Percentiles rank a stretch among this genome's conserved stretches.
These are phyloP conservation scores for Lasiosphaeriaceae sp. DNA, from an alignment of 495 filamentous ascomycete genomes.

Conservation along the genomic window DNA sequence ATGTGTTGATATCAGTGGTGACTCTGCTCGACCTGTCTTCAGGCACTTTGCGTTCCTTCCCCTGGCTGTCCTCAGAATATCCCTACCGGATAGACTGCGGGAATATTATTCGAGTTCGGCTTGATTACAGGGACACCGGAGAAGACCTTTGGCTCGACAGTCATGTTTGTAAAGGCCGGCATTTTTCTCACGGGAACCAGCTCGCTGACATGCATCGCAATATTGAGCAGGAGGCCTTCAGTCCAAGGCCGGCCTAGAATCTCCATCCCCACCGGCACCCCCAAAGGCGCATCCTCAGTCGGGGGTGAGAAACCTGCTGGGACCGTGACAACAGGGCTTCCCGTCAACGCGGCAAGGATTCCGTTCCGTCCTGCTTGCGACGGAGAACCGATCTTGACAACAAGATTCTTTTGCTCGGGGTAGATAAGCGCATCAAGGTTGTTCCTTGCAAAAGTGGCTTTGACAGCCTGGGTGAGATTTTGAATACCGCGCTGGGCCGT, in stretches of 20 bases:
- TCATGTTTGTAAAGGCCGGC: conserved; percentile 37
- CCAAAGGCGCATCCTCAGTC: conserved; percentile 44
- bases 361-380: conserved; percentile 60
- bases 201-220: conserved; percentile 38
- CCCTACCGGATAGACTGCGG: conserved; percentile 43
- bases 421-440: conserved; percentile 58
- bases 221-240: conserved; percentile 51
- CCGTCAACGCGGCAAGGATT: conserved; percentile 60
- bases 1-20: too few relatives aligned
- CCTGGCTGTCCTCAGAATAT: conserved; percentile 11
- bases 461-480: conserved; percentile 43
- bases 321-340: conserved; percentile 58
- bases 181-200: conserved; percentile 43
- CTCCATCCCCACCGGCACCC: conserved; percentile 63
- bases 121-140: conserved; percentile 38
- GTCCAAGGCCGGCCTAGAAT: conserved; percentile 53
- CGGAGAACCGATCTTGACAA: conserved; percentile 52
- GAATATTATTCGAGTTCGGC: conserved; percentile 38
- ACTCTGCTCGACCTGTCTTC: too few relatives aligned
- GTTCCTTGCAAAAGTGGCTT: conserved; percentile 43
- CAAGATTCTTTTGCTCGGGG: conserved; percentile 62
- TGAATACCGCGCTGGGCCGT: conserved; percentile 39
- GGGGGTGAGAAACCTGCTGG: conserved; percentile 44
- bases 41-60: neutral
- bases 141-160: conserved; percentile 32